Evolutionary conservation across 495 filamentous ascomycete genomes (phyloP).

Genomic region (Emericellopsis terricola): DNA sequence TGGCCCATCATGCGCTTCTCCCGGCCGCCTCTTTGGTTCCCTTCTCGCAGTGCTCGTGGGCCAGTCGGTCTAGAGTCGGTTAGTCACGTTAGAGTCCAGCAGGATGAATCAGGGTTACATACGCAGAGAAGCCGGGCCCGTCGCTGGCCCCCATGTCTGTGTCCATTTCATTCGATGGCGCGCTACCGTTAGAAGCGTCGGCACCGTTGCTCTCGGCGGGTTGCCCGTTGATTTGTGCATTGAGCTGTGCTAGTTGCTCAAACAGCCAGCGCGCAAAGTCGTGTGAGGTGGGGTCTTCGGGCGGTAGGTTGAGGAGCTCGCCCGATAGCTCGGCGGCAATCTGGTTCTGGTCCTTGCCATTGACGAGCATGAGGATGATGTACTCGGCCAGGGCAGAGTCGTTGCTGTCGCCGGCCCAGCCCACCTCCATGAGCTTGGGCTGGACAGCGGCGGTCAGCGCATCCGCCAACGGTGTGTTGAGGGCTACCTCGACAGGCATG

Average conservation of each 20-base stretch:
- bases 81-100: neutral
- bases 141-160: conserved; percentile 59
- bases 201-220: conserved; percentile 6
- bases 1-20: conserved; percentile 75
- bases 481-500: conserved; percentile 58
- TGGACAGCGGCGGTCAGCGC: conserved; percentile 65
- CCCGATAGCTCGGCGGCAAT: conserved; percentile 78
- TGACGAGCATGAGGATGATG: conserved; percentile 89
- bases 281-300: conserved; percentile 64
- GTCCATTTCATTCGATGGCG: conserved; percentile 26
- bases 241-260: conserved; percentile 54
- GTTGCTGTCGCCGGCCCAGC: conserved; percentile 64
- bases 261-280: conserved; percentile 89
- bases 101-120: neutral
- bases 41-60: conserved; percentile 85
- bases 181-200: conserved; percentile 7
- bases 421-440: conserved; percentile 87
- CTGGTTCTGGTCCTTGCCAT: conserved; percentile 78
- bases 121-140: too few relatives aligned
- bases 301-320: conserved; percentile 67
- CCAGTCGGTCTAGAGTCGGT: conserved; percentile 56
- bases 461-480: conserved; percentile 63
- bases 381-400: conserved; percentile 84
- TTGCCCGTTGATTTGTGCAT: conserved; percentile 35
- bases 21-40: conserved; percentile 25